Evolutionary conservation across 2,329 filamentous ascomycete species (phyloP), one percentile per base, ranked within the genome.

Genomic region (Colletotrichum sublineola): DNA sequence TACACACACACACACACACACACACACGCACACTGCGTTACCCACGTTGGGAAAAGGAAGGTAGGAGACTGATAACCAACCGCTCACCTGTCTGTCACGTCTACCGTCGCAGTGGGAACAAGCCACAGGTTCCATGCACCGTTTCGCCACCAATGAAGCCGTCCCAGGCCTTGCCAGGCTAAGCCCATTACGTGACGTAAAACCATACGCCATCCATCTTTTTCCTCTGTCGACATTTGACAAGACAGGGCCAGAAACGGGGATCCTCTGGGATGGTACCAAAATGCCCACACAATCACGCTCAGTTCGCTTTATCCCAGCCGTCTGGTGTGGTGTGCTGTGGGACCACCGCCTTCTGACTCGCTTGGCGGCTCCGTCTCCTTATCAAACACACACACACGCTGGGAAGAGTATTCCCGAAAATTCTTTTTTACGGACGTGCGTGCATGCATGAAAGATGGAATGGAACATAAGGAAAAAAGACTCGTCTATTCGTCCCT

Each of bases 291-390:
- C 68, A 63, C 40, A 63, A 63, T 63, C 65, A 68, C 65, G 60
- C 65, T 60, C 53, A 68, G 52, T 58, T 50, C 68, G 31, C 62
- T 24, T n/a, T 18, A 55, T 64, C 62, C 24, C 53, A 60, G 46
- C 55, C 20, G 44, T 48, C 52, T 52, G 52, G 38, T 15, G 38
- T 46, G 50, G 50, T 33, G 38, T 55, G 38, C 31, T 44, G 70
- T 57, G 70, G 69, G 20, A 46, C 70, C 46, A 40, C 55, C 70
- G 48, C 55, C 70, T 71, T 64, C 70, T 72, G 70, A 72, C 70
- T 72, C 70, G 70, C 67, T 64, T 64, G 61, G 61, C 46, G n/a
- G 61, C 46, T 20, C 9, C 5, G 33, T 64, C 60, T 69, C 46
- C 60, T 72, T 72, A 72, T 72, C 60, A 40, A 42, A 24, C 18